Conservation (phyloP, 352 stramenopile genomes). For the Phytophthora crassamura region DNA sequence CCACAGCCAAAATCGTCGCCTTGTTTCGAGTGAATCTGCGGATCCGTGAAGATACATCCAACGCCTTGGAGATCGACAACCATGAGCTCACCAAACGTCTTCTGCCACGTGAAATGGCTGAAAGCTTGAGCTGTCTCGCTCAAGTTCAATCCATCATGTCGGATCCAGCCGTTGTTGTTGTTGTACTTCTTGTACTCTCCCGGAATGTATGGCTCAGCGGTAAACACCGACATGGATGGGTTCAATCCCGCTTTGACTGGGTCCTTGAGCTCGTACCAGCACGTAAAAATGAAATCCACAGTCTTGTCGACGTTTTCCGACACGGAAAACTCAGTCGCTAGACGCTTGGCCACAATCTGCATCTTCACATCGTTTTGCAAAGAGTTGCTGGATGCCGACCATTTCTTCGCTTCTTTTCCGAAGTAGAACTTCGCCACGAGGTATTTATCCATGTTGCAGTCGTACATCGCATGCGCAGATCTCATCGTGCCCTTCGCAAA, state of each 20-base stretch:
- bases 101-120: too few relatives aligned
- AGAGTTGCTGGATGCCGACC: not conserved
- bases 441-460: constrained; percentile 36
- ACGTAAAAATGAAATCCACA: constrained; percentile 57
- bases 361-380: constrained; percentile 44
- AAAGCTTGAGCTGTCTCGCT: constrained; percentile 37
- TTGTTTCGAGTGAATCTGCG: constrained; percentile 49
- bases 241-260: constrained; percentile 11
- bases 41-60: constrained; percentile 50
- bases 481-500: constrained; percentile 51
- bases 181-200: constrained; percentile 60
- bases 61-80: constrained; percentile 53
- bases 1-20: constrained; percentile 28
- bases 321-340: constrained; percentile 43
- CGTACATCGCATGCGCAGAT: constrained; percentile 42
- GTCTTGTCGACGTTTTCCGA: constrained; percentile 26
- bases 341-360: constrained; percentile 46
- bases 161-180: constrained; percentile 49
- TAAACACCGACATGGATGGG: constrained; percentile 36
- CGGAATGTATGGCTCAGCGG: constrained; percentile 45
- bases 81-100: constrained; percentile 43
- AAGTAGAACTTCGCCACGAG: constrained; percentile 54
- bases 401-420: constrained; percentile 19
- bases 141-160: constrained; percentile 5
- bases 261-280: constrained; percentile 49